Conservation (phyloP, 1,139 yeast genomes). For the Blastobotrys apis region DNA sequence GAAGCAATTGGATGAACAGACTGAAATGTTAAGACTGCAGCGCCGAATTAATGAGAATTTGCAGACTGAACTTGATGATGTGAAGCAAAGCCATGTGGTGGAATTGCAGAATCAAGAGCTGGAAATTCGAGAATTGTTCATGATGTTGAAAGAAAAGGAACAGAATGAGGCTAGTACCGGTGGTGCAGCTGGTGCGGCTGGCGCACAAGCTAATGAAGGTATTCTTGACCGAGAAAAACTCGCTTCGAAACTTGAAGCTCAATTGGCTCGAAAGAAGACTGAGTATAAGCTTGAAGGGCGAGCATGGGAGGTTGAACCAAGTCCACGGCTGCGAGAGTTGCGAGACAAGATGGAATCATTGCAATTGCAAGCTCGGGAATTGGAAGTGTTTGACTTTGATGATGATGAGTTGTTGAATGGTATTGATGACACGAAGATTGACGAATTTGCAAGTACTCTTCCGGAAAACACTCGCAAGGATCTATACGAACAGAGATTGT, state of each 20-base stretch:
- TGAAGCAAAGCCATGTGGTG: conserved; percentile 59
- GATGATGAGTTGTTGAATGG: conserved; percentile 15
- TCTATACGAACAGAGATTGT: conserved; percentile 27
- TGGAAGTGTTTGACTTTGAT: conserved; percentile 80
- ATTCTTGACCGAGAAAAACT: conserved; percentile 38
- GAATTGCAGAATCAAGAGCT: conserved; percentile 86
- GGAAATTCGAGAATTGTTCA: conserved; percentile 79
- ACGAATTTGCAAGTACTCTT: conserved; percentile 14
- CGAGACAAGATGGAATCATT: conserved; percentile 83
- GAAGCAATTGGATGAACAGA: conserved; percentile 70
- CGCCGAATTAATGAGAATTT: conserved; percentile 64
- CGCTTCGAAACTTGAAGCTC: conserved; percentile 48
- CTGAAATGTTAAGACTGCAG: conserved; percentile 59
- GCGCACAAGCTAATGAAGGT: conserved; percentile 20
- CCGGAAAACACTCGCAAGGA: conserved; percentile 23
- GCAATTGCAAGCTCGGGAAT: conserved; percentile 77
- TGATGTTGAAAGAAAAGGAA: conserved; percentile 48
- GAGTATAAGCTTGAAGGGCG: conserved; percentile 53
- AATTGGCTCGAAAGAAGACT: conserved; percentile 57
- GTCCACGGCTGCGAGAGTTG: conserved; percentile 65
- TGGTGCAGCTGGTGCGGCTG: conserved; percentile 37
- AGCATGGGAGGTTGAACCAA: conserved; percentile 66
- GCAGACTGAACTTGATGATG: conserved; percentile 61
- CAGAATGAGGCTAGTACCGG: conserved; percentile 19
- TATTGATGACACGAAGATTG: conserved; percentile 16